Conservation (phyloP, 345 rosid genomes). For the Murraya koenigii region DNA sequence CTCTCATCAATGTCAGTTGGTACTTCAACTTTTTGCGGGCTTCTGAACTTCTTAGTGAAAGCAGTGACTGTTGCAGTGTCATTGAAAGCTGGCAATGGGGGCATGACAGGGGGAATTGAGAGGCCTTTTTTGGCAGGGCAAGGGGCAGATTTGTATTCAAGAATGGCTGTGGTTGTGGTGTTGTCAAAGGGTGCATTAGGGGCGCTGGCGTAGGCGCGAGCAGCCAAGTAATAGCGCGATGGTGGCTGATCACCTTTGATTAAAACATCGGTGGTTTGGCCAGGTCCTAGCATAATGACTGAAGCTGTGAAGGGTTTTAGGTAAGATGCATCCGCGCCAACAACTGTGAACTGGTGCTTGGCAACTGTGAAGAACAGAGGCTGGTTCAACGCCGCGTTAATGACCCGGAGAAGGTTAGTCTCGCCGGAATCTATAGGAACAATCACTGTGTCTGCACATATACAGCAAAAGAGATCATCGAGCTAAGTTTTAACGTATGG, state of each 20-base stretch:
- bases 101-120: slow-evolving; percentile 42
- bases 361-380: slow-evolving; percentile 75
- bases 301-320: slow-evolving; percentile 72
- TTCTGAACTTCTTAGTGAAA: slow-evolving; percentile 47
- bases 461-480: not conserved
- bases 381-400: slow-evolving; percentile 88
- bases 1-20: slow-evolving; percentile 66
- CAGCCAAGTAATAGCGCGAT: slow-evolving; percentile 77
- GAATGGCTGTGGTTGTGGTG: slow-evolving; percentile 88
- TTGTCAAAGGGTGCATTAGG: slow-evolving; percentile 75
- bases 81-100: slow-evolving; percentile 63
- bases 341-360: slow-evolving; percentile 80
- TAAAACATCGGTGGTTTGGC: slow-evolving; percentile 90
- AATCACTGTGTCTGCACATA: slow-evolving; percentile 55
- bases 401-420: slow-evolving; percentile 74
- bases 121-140: slow-evolving; percentile 54
- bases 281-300: slow-evolving; percentile 84
- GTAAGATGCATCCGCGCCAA: slow-evolving; percentile 89
- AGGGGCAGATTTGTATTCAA: slow-evolving; percentile 70
- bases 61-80: slow-evolving; percentile 73
- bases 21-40: slow-evolving; percentile 52
- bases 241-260: slow-evolving; percentile 68
- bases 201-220: slow-evolving; percentile 73
- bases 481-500: not conserved
- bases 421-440: slow-evolving; percentile 73